Evolutionary conservation across 2,329 filamentous ascomycete species (phyloP).

Genomic region (Trichoderma brevicompactum): DNA sequence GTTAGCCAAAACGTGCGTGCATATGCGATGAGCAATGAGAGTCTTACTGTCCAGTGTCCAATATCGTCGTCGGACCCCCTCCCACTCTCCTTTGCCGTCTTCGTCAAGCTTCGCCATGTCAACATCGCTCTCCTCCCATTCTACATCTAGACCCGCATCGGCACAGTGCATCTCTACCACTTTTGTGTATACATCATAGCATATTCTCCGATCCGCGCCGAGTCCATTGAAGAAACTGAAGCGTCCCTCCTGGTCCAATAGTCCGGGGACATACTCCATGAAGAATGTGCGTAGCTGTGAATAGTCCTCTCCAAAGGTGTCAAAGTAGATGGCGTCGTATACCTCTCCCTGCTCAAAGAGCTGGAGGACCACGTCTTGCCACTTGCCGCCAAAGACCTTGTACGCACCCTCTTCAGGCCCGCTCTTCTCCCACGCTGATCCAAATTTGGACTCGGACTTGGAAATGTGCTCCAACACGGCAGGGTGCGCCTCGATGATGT

Average conservation of each 20-base stretch:
- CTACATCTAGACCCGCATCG: constrained; percentile 86
- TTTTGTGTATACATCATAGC: constrained; percentile 94
- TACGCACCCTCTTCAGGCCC: constrained; percentile 68
- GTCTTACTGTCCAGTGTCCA: constrained; percentile 78
- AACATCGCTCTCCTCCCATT: constrained; percentile 80
- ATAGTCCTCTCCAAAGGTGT: constrained; percentile 97
- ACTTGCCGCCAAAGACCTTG: constrained; percentile 69
- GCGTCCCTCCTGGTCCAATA: constrained; percentile 72
- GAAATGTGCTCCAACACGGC: constrained; percentile 70
- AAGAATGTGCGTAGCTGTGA: constrained; percentile 84
- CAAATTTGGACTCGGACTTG: constrained; percentile 55
- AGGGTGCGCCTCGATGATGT: constrained; percentile 86
- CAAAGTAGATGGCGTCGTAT: constrained; percentile 93
- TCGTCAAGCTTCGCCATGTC: constrained; percentile 67
- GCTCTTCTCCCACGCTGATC: constrained; percentile 57
- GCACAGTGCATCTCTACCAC: constrained; percentile 89
- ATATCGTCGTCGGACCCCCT: constrained; percentile 84
- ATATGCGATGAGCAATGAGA: constrained; percentile 13
- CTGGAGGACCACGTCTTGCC: constrained; percentile 78
- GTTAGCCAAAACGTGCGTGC: constrained; percentile 36
- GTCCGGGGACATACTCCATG: constrained; percentile 78
- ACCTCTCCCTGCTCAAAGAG: constrained; percentile 70
- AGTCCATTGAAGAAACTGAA: constrained; percentile 92
- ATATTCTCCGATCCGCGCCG: constrained; percentile 87
- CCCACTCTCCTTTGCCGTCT: constrained; percentile 77